phyloP scores from a whole-genome alignment of 768 basidiomycete species.

The Lentinula lateritia region DNA sequence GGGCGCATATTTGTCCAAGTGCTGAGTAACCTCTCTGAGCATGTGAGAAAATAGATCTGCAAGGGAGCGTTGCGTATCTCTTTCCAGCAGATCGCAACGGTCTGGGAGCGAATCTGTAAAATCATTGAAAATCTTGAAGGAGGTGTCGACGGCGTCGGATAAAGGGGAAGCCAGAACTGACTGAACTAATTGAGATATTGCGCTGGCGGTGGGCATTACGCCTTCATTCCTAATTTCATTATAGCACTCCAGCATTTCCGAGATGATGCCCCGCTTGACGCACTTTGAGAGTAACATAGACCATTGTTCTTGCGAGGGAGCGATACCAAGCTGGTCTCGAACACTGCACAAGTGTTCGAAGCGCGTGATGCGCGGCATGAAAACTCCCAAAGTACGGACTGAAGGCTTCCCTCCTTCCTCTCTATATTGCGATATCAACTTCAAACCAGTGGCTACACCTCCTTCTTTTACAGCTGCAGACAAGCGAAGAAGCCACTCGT shows the following conservation, averaged over 20 bases:
- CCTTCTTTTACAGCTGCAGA: slow-evolving; percentile 1
- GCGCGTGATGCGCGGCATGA: slow-evolving; percentile 1
- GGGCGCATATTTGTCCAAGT: slow-evolving; percentile 41
- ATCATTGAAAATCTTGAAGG: slow-evolving; percentile 48
- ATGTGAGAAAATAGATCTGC: slow-evolving; percentile 49
- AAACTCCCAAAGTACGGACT: slow-evolving; percentile 3
- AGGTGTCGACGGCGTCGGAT: slow-evolving; percentile 43
- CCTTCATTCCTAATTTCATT: slow-evolving; percentile 35
- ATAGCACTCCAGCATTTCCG: slow-evolving; percentile 46
- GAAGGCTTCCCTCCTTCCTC: slow-evolving; percentile 25
- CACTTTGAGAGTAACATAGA: slow-evolving; percentile 48
- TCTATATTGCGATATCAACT: slow-evolving; percentile 25
- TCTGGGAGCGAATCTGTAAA: slow-evolving; percentile 20
- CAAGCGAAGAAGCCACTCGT: slow-evolving; percentile 2
- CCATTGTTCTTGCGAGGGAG: slow-evolving; percentile 44
- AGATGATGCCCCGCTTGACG: neutral
- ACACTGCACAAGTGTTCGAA: neutral
- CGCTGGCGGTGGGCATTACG: slow-evolving; percentile 39
- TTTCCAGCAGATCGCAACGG: neutral
- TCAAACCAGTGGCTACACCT: slow-evolving; percentile 1
- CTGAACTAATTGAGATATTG: slow-evolving; percentile 39
- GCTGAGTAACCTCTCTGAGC: slow-evolving; percentile 41
- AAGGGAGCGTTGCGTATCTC: slow-evolving; percentile 28
- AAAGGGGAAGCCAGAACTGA: slow-evolving; percentile 25
- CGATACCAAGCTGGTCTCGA: slow-evolving; percentile 26